Evolutionary conservation across 2,329 filamentous ascomycete genomes (phyloP).

Genomic region (Chlorencoelia australis): DNA sequence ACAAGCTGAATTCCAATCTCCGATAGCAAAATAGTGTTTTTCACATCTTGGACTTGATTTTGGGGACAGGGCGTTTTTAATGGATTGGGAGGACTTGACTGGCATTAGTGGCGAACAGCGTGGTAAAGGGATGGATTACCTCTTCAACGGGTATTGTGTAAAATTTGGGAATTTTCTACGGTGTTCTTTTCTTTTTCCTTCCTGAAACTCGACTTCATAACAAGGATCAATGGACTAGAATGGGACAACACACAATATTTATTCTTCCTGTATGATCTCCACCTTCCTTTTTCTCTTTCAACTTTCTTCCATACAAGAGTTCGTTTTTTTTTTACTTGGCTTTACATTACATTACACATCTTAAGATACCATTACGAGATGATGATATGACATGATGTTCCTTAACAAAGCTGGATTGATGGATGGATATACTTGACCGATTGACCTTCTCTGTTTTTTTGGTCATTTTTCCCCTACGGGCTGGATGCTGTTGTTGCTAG

Average conservation of each 20-base stretch:
- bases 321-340: background rate
- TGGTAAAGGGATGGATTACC: conserved; percentile 2
- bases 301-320: background rate
- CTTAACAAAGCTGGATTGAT: too few species aligned
- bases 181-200: conserved; percentile 4
- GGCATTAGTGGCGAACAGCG: background rate
- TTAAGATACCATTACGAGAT: too few species aligned
- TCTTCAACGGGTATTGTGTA: background rate
- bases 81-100: background rate
- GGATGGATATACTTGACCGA: too few species aligned
- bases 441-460: too few species aligned
- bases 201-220: background rate
- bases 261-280: background rate
- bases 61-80: background rate
- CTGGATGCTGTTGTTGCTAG: too few species aligned
- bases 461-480: too few species aligned
- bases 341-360: too few species aligned
- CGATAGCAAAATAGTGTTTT: too few species aligned
- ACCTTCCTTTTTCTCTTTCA: background rate
- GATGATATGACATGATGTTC: too few species aligned
- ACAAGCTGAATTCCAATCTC: too few species aligned
- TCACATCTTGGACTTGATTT: too few species aligned
- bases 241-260: background rate
- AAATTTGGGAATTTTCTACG: background rate
- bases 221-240: background rate